Conservation (phyloP, 768 basidiomycete species). For the Sutorius australiensis region DNA sequence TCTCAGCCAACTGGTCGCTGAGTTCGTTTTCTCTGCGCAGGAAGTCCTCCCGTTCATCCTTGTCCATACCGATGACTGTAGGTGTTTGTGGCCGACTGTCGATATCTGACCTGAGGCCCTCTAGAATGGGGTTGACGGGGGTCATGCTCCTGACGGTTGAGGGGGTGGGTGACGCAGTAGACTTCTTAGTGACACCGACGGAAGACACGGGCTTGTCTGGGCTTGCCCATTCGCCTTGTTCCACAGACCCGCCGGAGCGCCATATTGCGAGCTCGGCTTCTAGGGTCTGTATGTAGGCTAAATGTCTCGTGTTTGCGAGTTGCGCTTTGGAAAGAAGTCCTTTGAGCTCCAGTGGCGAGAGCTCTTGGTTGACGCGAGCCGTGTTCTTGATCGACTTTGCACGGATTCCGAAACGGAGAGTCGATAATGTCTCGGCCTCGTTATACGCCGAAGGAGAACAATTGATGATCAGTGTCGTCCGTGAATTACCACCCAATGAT, state of each 20-base stretch:
- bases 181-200: slow-evolving; percentile 44
- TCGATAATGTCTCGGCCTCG: slow-evolving; percentile 92
- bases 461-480: slow-evolving; percentile 98
- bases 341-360: slow-evolving; percentile 95
- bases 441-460: slow-evolving; percentile 98
- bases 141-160: slow-evolving; percentile 69
- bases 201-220: slow-evolving; percentile 53
- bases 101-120: slow-evolving; percentile 66
- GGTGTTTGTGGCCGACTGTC: slow-evolving; percentile 92
- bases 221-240: slow-evolving; percentile 76
- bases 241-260: slow-evolving; percentile 83
- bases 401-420: slow-evolving; percentile 98
- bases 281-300: slow-evolving; percentile 83
- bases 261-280: slow-evolving; percentile 90
- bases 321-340: slow-evolving; percentile 86
- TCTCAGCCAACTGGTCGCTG: slow-evolving; percentile 88
- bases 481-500: slow-evolving; percentile 91
- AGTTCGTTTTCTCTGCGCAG: slow-evolving; percentile 94
- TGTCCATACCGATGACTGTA: slow-evolving; percentile 81
- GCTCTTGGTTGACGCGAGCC: slow-evolving; percentile 96
- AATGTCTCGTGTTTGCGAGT: slow-evolving; percentile 74
- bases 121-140: slow-evolving; percentile 68
- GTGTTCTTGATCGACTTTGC: slow-evolving; percentile 99
- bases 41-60: slow-evolving; percentile 98
- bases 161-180: slow-evolving; percentile 57